These are phyloP conservation scores for Metarhizium rileyi DNA, from an alignment of 2,329 filamentous ascomycete genomes.

Conservation along the genomic window DNA sequence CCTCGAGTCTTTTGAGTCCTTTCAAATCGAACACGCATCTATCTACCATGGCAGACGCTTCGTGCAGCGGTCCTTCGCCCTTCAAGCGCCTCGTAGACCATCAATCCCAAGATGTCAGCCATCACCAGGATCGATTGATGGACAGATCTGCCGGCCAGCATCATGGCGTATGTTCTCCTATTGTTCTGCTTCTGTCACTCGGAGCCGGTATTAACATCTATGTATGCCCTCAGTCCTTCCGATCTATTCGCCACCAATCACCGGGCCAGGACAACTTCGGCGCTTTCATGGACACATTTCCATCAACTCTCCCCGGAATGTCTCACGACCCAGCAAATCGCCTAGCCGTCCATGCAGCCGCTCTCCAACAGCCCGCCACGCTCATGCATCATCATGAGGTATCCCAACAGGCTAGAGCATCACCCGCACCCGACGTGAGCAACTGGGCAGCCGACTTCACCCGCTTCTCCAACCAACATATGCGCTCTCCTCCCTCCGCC, in stretches of 20 bases:
- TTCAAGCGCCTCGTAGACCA: slow-evolving; percentile 34
- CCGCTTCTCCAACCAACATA: slow-evolving; percentile 21
- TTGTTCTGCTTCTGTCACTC: background rate
- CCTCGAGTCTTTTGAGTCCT: background rate
- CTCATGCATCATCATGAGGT: slow-evolving; percentile 7
- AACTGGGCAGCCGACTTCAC: slow-evolving; percentile 30
- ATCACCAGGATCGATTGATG: slow-evolving; percentile 30
- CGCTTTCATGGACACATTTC: slow-evolving; percentile 24
- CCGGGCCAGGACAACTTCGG: slow-evolving; percentile 24
- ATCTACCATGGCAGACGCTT: slow-evolving; percentile 29
- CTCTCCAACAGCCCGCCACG: slow-evolving; percentile 12
- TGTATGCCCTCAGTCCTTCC: slow-evolving; percentile 20
- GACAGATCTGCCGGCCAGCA: slow-evolving; percentile 18
- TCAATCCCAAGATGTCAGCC: slow-evolving; percentile 30
- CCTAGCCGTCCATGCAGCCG: slow-evolving; percentile 24
- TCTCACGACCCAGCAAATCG: slow-evolving; percentile 24
- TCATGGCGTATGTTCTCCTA: slow-evolving; percentile 19
- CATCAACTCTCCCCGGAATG: slow-evolving; percentile 17
- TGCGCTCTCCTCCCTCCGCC: slow-evolving; percentile 9
- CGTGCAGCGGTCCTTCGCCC: slow-evolving; percentile 31
- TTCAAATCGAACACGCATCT: background rate
- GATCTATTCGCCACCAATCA: slow-evolving; percentile 19
- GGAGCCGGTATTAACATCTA: background rate
- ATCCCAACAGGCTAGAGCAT: slow-evolving; percentile 15
- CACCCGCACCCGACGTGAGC: slow-evolving; percentile 14